A percentile compares a stretch with the other conserved stretches of the same genome.
phyloP scores from a whole-genome alignment of 805 yeast species.

The Naumovozyma baii region DNA sequence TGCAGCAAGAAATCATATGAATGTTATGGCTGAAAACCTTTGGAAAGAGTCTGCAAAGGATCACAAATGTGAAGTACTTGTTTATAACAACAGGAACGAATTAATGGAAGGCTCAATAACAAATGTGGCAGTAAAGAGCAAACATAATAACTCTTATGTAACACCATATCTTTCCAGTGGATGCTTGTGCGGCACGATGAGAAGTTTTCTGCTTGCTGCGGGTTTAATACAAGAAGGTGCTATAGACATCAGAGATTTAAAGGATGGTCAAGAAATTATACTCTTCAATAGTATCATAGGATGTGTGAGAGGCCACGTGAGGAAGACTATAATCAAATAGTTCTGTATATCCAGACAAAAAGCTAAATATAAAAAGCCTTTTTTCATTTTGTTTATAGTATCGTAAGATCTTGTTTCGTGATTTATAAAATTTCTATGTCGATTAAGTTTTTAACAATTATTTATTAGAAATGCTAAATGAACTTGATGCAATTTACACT shows the following conservation, averaged over 20 bases:
- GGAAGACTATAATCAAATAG: conserved; percentile 4
- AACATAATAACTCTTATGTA: conserved; percentile 40
- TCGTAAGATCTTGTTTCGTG: background rate
- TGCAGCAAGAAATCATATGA: conserved; percentile 45
- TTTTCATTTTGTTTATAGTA: too few relatives aligned
- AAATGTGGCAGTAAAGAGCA: conserved; percentile 51
- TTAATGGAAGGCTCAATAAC: conserved; percentile 78
- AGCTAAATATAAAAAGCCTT: too few relatives aligned
- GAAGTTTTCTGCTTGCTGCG: conserved; percentile 52
- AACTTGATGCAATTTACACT: conserved; percentile 13
- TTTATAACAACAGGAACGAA: conserved; percentile 50
- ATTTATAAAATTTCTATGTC: background rate
- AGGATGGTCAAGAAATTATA: conserved; percentile 58
- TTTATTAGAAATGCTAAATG: background rate
- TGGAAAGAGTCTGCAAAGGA: conserved; percentile 28
- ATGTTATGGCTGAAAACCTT: conserved; percentile 24
- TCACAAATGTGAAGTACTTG: conserved; percentile 50
- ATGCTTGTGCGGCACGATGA: conserved; percentile 74
- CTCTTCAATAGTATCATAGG: conserved; percentile 82
- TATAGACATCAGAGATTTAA: conserved; percentile 34
- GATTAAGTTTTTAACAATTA: conserved; percentile 6
- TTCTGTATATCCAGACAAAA: too few relatives aligned
- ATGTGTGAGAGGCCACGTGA: conserved; percentile 49
- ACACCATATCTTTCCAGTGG: conserved; percentile 78
- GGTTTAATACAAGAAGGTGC: conserved; percentile 46